Base-by-base conservation (phyloP, 192 early-diverging fungal genomes). In the Coemansia sp. region DNA sequence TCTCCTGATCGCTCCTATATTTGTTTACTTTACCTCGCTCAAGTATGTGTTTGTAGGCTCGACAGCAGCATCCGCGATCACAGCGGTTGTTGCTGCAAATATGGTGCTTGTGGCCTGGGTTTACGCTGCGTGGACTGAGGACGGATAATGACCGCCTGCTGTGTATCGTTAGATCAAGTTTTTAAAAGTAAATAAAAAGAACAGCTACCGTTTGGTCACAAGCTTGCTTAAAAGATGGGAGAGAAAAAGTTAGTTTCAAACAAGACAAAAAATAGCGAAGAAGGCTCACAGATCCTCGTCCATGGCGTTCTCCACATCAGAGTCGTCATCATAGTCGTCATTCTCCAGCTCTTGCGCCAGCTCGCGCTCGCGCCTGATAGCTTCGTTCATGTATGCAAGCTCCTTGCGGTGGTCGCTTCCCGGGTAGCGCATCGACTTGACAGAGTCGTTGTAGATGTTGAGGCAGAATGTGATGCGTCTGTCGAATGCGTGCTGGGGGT, bases 341-440 rank as follows among this genome's bases (percentile, higher is more conserved):
- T 95, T 92, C 28, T 88, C 89, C 55, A 98, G 92, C 82, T 97
- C 94, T 59, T 95, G 91, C 3, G 87, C 95, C 61, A 97, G 84
- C 72, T 94, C 91, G 57, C 92, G 81, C 75, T 98, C 95, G 55
- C 95, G 91, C 70, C 94, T 94, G 59, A 89, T 81, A 34, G 87
- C 93, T 56, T 91, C 91, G 42, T 90, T 88, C 22, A 86, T 84
- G 30, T 83, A 90, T 9, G 84, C 92, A 30, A 92, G 73, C 70
- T 96, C 94, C 74, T 94, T 92, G 53, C 91, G 82, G 57, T 94
- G 88, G 23, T 89, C 87, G 70, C 93, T 87, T 34, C 86, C 82
- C 4, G 97, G 97, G 83, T 93, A 98, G 44, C 97, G 90, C 91
- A 99, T 91, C 6, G 97, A 94, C 87, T 94, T 94, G 67, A 99